Conservation (phyloP, 257 asterid genomes). For the Solanum chmielewskii region DNA sequence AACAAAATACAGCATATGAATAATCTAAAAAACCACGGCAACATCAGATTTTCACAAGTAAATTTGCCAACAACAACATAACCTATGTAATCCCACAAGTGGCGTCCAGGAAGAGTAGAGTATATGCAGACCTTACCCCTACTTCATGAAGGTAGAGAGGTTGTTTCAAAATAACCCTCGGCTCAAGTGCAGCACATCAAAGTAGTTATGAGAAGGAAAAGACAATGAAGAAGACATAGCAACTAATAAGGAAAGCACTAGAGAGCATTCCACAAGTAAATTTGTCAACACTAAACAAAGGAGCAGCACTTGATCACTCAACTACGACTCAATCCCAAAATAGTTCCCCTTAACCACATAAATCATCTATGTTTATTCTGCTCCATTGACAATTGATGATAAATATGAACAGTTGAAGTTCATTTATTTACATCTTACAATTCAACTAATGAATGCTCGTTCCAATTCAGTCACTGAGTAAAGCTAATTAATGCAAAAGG, state of each 20-base stretch:
- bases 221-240: not conserved
- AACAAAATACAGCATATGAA: not conserved
- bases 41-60: not conserved
- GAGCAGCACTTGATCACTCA: not conserved
- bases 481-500: not conserved
- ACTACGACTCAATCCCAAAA: not conserved
- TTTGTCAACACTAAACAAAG: not conserved
- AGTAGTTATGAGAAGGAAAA: not conserved
- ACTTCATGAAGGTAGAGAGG: not conserved
- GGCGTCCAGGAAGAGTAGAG: not conserved
- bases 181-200: not conserved
- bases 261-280: not conserved
- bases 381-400: not conserved
- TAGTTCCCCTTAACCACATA: not conserved
- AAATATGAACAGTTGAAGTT: not conserved
- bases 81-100: not conserved
- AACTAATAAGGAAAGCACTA: not conserved
- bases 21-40: not conserved
- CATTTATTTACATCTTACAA: not conserved
- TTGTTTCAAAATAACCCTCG: not conserved
- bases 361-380: not conserved
- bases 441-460: not conserved
- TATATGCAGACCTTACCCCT: not conserved
- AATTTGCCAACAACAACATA: not conserved
- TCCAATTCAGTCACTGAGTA: not conserved